Conservation (phyloP, 495 filamentous ascomycete species). For the Haplographium delicatum region DNA sequence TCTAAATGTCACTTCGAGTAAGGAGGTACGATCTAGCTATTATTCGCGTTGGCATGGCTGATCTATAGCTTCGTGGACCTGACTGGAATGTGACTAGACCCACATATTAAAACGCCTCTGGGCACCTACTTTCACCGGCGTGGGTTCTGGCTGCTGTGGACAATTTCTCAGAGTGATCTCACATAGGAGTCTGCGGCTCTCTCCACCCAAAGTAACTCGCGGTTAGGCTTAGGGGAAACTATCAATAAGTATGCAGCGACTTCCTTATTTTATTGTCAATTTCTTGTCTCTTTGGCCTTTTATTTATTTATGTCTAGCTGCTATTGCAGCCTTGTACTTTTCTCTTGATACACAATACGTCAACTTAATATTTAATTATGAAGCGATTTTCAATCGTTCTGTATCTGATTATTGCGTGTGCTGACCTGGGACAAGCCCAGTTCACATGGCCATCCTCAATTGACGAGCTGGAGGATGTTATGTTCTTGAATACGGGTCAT, state of each 20-base stretch:
- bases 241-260: not conserved
- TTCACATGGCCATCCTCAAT: constrained; percentile 56
- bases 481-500: constrained; percentile 51
- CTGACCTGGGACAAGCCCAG: constrained; percentile 30
- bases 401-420: constrained; percentile 31
- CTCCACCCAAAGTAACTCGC: no score
- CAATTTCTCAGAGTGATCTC: no score
- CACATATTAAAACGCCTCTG: no score
- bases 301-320: constrained; percentile 3
- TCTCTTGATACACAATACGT: constrained; percentile 4
- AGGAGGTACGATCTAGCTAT: no score
- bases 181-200: no score
- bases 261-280: not conserved
- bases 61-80: no score
- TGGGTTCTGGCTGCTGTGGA: no score
- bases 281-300: constrained; percentile 2
- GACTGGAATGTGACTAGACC: no score
- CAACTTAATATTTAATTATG: constrained; percentile 22
- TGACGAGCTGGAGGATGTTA: constrained; percentile 60
- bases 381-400: constrained; percentile 21
- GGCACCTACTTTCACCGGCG: no score
- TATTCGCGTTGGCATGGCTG: no score
- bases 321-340: constrained; percentile 21
- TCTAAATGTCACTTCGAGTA: no score
- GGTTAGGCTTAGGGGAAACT: no score